Evolutionary conservation across 2,329 filamentous ascomycete genomes (phyloP), one percentile per base, ranked within the genome.

Genomic region (Emergomyces pasteurianus): DNA sequence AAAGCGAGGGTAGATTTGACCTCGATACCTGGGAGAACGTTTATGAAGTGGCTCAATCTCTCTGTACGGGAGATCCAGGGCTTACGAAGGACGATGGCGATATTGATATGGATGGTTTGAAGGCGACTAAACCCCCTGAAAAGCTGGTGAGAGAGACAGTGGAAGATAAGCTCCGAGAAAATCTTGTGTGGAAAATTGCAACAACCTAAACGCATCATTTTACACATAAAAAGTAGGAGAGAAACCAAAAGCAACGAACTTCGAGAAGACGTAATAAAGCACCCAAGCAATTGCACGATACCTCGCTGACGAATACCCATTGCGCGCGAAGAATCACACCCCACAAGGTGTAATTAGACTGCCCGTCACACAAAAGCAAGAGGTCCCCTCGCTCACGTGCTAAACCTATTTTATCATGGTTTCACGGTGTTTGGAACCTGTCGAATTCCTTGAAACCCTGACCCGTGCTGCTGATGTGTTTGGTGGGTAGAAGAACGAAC

Each of bases 1-100:
- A 96, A 75, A 95, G 90, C 68, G 85, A 92, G 68, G 92, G 92
- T 0, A 75, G 77, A 3, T 97, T 96, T 70, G 83, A 84, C 54
- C 79, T 88, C 65, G 80, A 84, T 16, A 86, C 87, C 64, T 96
- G 92, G 90, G 83, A 90, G 60, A 77, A 80, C 50, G 83, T 88
- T 21, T 83, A 86, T 65, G 80, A 86, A 63, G 76, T 79, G 52
- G 90, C 88, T 40, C 80, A 84, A 69, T 75, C 77, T 46, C 79
- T 86, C 55, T 96, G 91, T 72, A 86, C 78, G 62, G 77, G 78
- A 31, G 72, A 70, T 10, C 10, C 58, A 53, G 90, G 87, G 40
- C 80, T 83, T 68, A 74, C 77, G 52, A 79, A 67, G 60, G 71
- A 69, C 59, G 72, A 72, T 60, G 67, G 72, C 34, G 66, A 68